A percentile compares a stretch with the other conserved stretches of the same genome.
These are phyloP conservation scores for Murraya koenigii DNA, from an alignment of 345 rosid genomes.

Conservation along the genomic window DNA sequence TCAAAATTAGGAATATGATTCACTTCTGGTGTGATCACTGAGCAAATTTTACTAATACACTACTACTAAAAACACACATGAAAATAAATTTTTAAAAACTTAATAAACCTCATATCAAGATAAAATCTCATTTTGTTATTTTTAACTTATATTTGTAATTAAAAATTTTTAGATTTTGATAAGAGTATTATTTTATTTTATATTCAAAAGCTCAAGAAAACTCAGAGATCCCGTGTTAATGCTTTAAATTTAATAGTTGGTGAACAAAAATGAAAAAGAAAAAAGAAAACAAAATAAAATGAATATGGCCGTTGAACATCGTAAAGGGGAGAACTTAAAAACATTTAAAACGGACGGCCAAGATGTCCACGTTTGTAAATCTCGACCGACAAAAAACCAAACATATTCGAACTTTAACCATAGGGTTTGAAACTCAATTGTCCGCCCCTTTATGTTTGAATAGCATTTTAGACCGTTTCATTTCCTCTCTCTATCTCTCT, in stretches of 20 bases:
- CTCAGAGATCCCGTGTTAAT: too few species aligned
- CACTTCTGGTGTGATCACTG: too few species aligned
- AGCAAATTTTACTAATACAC: too few species aligned
- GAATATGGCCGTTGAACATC: conserved; percentile 46
- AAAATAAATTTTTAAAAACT: too few species aligned
- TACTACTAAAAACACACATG: too few species aligned
- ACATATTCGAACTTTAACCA: conserved; percentile 33
- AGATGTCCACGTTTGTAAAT: conserved; percentile 23
- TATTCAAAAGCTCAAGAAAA: too few species aligned
- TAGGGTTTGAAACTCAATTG: conserved; percentile 47
- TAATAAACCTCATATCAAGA: too few species aligned
- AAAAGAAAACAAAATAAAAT: neutral
- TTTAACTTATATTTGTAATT: too few species aligned
- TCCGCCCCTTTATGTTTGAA: conserved; percentile 76
- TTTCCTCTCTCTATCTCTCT: conserved; percentile 9
- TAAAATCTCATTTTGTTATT: too few species aligned
- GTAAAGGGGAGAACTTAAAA: conserved; percentile 13
- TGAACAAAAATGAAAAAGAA: neutral
- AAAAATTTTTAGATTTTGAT: too few species aligned
- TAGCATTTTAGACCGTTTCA: conserved; percentile 48
- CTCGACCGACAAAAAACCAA: conserved; percentile 23
- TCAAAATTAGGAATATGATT: too few species aligned
- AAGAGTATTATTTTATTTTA: too few species aligned
- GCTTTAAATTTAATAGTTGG: neutral
- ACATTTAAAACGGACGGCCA: conserved; percentile 35